Evolutionary conservation across 257 asterid genomes (phyloP).

Genomic region (Anisodus tanguticus): DNA sequence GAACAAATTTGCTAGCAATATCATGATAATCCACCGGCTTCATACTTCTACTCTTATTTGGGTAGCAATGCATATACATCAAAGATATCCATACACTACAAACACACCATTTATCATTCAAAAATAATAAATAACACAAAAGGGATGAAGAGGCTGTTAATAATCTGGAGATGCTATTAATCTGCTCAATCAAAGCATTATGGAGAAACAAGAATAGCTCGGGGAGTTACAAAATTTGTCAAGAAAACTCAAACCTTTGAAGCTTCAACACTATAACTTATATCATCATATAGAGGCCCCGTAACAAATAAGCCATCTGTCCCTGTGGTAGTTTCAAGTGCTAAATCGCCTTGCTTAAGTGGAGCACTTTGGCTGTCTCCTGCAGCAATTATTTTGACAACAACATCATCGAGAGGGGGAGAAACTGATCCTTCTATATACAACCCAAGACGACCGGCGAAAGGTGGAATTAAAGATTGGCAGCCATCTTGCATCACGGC

Average conservation of each 20-base stretch:
- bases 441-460: slow-evolving; percentile 79
- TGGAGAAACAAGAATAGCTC: neutral
- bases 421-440: slow-evolving; percentile 92
- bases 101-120: neutral
- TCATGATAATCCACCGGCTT: neutral
- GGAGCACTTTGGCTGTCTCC: slow-evolving; percentile 67
- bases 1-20: neutral
- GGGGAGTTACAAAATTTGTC: neutral
- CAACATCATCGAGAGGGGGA: slow-evolving; percentile 84
- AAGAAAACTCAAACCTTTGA: slow-evolving; percentile 68
- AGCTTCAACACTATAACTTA: slow-evolving; percentile 68
- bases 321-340: slow-evolving; percentile 74
- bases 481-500: slow-evolving; percentile 73
- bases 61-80: neutral
- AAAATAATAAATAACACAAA: neutral
- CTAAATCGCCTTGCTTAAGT: slow-evolving; percentile 70
- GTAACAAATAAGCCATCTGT: slow-evolving; percentile 74
- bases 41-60: neutral
- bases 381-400: slow-evolving; percentile 68
- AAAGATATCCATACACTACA: neutral
- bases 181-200: neutral
- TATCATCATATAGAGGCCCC: slow-evolving; percentile 97
- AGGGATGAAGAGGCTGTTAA: neutral
- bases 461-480: slow-evolving; percentile 75
- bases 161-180: slow-evolving; percentile 10